A percentile compares a stretch with the other conserved stretches of the same genome.
These are phyloP conservation scores for Brassica balearica DNA, from an alignment of 441 rosid species.

Conservation along the genomic window DNA sequence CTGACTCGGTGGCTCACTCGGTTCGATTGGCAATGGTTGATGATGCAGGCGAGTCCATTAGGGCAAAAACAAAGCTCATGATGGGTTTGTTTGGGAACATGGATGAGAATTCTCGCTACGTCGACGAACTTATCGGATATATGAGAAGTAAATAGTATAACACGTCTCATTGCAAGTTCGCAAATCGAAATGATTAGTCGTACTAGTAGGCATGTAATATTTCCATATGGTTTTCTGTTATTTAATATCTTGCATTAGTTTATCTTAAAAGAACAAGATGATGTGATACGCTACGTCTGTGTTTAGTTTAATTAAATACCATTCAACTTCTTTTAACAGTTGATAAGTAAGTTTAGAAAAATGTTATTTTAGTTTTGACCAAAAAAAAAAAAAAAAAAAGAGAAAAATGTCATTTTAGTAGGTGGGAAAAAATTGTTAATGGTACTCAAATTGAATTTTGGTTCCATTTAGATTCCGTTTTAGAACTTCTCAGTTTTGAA, in stretches of 20 bases:
- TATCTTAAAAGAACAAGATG: not conserved
- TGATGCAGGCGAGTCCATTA: slow-evolving; percentile 33
- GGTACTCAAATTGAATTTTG: not conserved
- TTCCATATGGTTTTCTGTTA: not conserved
- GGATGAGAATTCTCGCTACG: slow-evolving; percentile 6
- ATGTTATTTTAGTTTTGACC: not conserved
- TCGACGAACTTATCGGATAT: slow-evolving; percentile 33
- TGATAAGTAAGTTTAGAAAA: not conserved
- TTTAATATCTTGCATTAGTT: not conserved
- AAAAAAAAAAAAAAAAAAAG: too few relatives aligned
- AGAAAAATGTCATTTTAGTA: not conserved
- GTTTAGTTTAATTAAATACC: not conserved
- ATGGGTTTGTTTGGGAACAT: slow-evolving; percentile 10
- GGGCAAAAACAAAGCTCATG: slow-evolving; percentile 39
- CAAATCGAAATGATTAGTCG: too few relatives aligned
- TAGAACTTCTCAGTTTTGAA: not conserved
- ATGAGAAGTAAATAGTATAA: not conserved
- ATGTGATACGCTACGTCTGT: not conserved
- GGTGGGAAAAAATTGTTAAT: not conserved
- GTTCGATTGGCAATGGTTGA: slow-evolving; percentile 49
- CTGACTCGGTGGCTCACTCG: slow-evolving; percentile 56
- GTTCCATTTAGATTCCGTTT: not conserved
- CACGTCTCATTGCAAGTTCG: not conserved
- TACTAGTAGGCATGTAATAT: not conserved
- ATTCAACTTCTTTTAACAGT: not conserved